Evolutionary conservation across 2,329 filamentous ascomycete species (phyloP).

Genomic region (Epichloe typhina): DNA sequence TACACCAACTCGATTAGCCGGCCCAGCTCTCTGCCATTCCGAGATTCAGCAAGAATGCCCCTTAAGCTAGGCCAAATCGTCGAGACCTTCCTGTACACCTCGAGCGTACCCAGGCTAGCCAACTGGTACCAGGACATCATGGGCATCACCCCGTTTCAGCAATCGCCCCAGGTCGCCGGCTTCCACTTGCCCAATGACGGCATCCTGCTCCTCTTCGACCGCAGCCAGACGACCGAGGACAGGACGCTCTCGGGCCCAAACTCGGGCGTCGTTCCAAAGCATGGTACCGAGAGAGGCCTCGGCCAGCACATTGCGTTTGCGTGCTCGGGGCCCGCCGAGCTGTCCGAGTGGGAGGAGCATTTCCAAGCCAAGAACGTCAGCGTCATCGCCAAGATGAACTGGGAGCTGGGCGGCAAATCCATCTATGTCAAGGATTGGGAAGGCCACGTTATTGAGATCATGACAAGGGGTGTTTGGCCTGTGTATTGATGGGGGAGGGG

Average conservation of each 20-base stretch:
- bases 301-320: slow-evolving; percentile 5
- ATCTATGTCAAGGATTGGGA: slow-evolving; percentile 4
- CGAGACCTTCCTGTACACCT: slow-evolving; percentile 4
- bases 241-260: not conserved
- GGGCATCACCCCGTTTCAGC: not conserved
- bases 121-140: slow-evolving; percentile 1
- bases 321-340: not conserved
- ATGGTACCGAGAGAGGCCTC: slow-evolving; percentile 1
- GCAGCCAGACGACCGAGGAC: not conserved
- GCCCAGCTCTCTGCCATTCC: too few species aligned
- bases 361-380: not conserved
- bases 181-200: not conserved
- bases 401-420: slow-evolving; percentile 1
- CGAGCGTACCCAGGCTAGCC: not conserved
- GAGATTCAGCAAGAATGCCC: not conserved
- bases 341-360: slow-evolving; percentile 2
- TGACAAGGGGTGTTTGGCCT: slow-evolving; percentile 2
- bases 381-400: not conserved
- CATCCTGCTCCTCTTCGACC: slow-evolving; percentile 1
- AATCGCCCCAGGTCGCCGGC: not conserved
- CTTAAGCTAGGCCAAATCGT: slow-evolving; percentile 3
- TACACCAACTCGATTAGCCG: too few species aligned
- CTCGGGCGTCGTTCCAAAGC: slow-evolving; percentile 1
- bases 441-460: slow-evolving; percentile 3
- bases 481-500: slow-evolving; percentile 8